These are phyloP conservation scores for Alternaria hordeiaustralica DNA, from an alignment of 2,329 filamentous ascomycete species.

Conservation along the genomic window DNA sequence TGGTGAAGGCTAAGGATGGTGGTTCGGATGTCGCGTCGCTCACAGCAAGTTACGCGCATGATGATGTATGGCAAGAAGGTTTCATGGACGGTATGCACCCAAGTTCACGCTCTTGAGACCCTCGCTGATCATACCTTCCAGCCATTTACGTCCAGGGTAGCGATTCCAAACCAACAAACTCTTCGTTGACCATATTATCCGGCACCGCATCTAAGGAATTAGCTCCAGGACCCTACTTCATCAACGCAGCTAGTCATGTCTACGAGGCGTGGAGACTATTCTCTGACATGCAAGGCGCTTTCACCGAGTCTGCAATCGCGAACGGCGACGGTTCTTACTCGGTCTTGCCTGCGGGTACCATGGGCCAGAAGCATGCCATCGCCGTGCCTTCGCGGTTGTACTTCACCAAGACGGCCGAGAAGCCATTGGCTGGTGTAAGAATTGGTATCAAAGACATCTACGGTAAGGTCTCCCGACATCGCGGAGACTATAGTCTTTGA, in stretches of 20 bases:
- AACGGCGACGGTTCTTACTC: conserved; percentile 50
- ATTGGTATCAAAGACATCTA: conserved; percentile 69
- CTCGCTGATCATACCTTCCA: conserved; percentile 35
- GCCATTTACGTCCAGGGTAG: conserved; percentile 30
- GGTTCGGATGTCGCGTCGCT: background rate
- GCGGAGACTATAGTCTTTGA: too few species aligned
- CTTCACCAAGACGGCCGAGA: conserved; percentile 56
- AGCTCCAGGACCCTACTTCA: conserved; percentile 59
- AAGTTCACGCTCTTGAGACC: background rate
- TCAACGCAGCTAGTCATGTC: conserved; percentile 54
- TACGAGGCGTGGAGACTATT: conserved; percentile 59
- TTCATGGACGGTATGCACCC: conserved; percentile 44
- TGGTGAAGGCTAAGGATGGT: conserved; percentile 35
- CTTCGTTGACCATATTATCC: conserved; percentile 22
- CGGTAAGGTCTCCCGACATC: too few species aligned
- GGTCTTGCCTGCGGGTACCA: conserved; percentile 48
- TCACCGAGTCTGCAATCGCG: conserved; percentile 55
- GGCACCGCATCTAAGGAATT: conserved; percentile 32
- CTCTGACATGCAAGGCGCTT: conserved; percentile 58
- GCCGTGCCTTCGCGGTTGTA: conserved; percentile 63
- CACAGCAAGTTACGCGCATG: conserved; percentile 40
- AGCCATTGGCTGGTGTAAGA: conserved; percentile 66
- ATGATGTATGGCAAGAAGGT: conserved; percentile 52
- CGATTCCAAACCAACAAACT: conserved; percentile 31
- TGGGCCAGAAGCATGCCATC: conserved; percentile 49